Evolutionary conservation across 495 filamentous ascomycete species (phyloP), one percentile per base, ranked within the genome.

Genomic region (Bombardia bombarda): DNA sequence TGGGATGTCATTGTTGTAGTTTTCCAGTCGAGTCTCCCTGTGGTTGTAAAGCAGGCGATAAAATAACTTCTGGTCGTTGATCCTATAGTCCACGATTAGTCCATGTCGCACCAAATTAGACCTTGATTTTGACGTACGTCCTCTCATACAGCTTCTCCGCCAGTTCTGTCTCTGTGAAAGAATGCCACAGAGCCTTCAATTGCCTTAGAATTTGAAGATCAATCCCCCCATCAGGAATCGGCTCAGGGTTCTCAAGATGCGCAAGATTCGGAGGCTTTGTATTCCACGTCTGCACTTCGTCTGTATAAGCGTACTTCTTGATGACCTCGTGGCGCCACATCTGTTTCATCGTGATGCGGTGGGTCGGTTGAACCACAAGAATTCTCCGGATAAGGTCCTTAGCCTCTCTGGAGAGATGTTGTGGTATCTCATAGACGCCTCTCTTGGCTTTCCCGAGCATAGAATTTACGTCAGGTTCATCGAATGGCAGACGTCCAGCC

Each of bases 11-110:
- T 79, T 75, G 50, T 77, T 74, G 54, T 89, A 95, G 49, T 94
- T 86, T 55, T 96, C 88, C 10, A 93, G 55, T 41, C 88, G 79
- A 26, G 84, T 80, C 39, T 95, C 81, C 17, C 84, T 72, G 57
- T 94, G 90, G 50, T 78, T 82, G 45, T 82, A 63, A 18, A 98
- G 77, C 0, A 90, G 74, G 56, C 76, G 82, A 68, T 97, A 98
- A 51, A 97, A 93, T 55, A 89, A 69, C 49, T 93, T 90, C 54
- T 95, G 87, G 25, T 94, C 84, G 45, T 90, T 96, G 2, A 72
- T 69, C 48, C 87, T 93, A 8, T 16, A 3, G n/a, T n/a, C n/a
- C n/a, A n/a, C n/a, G n/a, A n/a, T n/a, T n/a, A n/a, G n/a, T n/a
- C n/a, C n/a, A n/a, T n/a, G n/a, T n/a, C n/a, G n/a, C n/a, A n/a